Evolutionary conservation across 2,329 filamentous ascomycete genomes (phyloP).

Genomic region (Trichoderma oligosporum): DNA sequence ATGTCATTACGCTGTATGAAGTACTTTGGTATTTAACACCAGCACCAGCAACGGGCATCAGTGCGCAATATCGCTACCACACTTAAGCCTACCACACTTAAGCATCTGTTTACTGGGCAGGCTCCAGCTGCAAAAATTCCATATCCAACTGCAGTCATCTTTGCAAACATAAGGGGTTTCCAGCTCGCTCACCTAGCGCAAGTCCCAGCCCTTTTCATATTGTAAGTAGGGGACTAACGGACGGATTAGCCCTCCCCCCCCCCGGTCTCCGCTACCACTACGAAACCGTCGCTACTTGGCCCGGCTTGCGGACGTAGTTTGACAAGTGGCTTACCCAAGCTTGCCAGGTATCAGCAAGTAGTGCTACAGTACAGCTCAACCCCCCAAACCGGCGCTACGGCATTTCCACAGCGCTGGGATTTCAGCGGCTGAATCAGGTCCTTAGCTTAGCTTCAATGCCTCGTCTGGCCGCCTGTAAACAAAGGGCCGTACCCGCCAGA

Average conservation of each 20-base stretch:
- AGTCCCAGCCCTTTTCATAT: neutral
- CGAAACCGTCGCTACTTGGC: neutral
- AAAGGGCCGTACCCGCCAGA: neutral
- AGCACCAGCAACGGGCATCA: neutral
- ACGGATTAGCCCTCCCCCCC: neutral
- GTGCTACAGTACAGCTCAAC: neutral
- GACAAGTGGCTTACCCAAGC: no score
- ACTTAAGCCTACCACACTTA: neutral
- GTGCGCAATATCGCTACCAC: neutral
- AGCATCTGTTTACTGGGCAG: neutral
- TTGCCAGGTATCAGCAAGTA: neutral
- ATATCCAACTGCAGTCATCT: no score
- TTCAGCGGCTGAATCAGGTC: slow-evolving; percentile 1
- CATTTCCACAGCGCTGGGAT: slow-evolving; percentile 5
- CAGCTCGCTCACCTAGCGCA: slow-evolving; percentile 2
- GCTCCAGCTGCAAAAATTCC: no score
- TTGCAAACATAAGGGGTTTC: slow-evolving; percentile 4
- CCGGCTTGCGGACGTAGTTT: no score
- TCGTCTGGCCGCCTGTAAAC: neutral
- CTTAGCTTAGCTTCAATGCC: no score
- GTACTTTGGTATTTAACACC: neutral
- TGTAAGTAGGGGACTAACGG: neutral
- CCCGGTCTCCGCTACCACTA: neutral
- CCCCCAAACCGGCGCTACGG: slow-evolving; percentile 10
- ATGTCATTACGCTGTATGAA: no score